Base-by-base conservation (phyloP, 176 grass and related monocot species). In the Puccinellia tenuiflora region DNA sequence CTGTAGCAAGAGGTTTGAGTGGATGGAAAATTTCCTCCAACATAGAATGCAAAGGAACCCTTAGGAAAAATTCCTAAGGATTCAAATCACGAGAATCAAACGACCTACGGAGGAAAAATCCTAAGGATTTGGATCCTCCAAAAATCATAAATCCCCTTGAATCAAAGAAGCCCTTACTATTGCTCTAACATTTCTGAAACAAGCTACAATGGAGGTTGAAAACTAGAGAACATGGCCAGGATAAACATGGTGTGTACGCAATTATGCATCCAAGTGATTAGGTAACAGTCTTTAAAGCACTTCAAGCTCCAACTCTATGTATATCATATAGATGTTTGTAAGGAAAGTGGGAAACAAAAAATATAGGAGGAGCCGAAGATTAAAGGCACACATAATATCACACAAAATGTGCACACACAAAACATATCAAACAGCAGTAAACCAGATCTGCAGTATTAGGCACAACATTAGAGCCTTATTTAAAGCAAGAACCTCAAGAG, bases 401-500 rank as follows among this genome's bases (percentile, higher is more conserved):
- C 34, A 48, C 68, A 80, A 38, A 14, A 84, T 78, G 43, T 55
- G 18, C 51, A 61, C 65, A 40, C 25, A 76, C 56, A 17, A 73
- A 86, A 0, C 43, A 82, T 51, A 78, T 71, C 52, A 70, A 46
- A 85, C 31, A 85, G 21, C 25, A 80, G 35, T 13, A 52, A 81
- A 81, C 31, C 25, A 70, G 24, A 85, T 42, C 25, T 31, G 35
- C 52, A 64, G 22, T 71, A 51, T 50, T 80, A 63, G 39, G 61
- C 10, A 71, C 6, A 64, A 47, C 20, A 71, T 25, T 77, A 81
- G 14, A 53, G 46, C 17, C 26, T 66, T 25, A 42, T 81, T 73
- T 22, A 68, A 75, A n/a, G 81, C 10, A 85, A 83, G 53, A 88
- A 99, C 96, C 93, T 96, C 89, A 0, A 96, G 93, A 83, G 96